phyloP scores from a whole-genome alignment of 176 grass and related monocot genomes.

The Elaeis guineensis region DNA sequence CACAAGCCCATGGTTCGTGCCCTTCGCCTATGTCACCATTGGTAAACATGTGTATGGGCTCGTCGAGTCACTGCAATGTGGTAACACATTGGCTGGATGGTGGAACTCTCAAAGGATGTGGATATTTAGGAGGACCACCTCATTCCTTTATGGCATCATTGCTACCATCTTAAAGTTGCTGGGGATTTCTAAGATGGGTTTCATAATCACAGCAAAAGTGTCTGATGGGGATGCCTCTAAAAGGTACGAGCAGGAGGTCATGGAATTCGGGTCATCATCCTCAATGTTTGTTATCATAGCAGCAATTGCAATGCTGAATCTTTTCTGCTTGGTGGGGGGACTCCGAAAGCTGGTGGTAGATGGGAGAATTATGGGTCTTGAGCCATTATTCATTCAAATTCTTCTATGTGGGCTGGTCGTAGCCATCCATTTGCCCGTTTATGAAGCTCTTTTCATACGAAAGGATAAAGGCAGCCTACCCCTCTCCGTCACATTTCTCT shows the following conservation, averaged over 20 bases:
- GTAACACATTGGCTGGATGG: conserved; percentile 49
- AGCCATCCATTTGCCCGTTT: conserved; percentile 47
- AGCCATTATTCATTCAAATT: conserved; percentile 35
- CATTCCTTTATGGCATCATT: conserved; percentile 38
- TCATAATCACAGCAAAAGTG: conserved; percentile 49
- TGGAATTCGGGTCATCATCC: conserved; percentile 50
- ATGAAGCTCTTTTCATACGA: conserved; percentile 66
- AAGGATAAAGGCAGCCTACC: conserved; percentile 57
- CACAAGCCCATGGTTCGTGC: conserved; percentile 39
- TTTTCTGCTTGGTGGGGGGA: conserved; percentile 34
- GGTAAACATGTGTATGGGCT: conserved; percentile 36
- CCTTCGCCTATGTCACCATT: conserved; percentile 40
- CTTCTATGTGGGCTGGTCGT: conserved; percentile 39
- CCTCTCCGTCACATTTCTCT: conserved; percentile 30
- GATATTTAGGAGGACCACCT: conserved; percentile 58
- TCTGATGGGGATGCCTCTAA: conserved; percentile 33
- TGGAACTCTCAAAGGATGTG: conserved; percentile 73
- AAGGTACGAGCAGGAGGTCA: conserved; percentile 65
- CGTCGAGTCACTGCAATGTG: conserved; percentile 32
- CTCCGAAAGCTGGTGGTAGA: conserved; percentile 6
- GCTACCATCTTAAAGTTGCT: conserved; percentile 33
- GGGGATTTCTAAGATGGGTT: conserved; percentile 38
- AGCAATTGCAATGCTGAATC: conserved; percentile 46
- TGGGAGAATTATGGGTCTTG: conserved; percentile 6
- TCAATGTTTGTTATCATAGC: conserved; percentile 52